Conservation (phyloP, 1,139 yeast genomes). For the Waltiozyma solani region DNA sequence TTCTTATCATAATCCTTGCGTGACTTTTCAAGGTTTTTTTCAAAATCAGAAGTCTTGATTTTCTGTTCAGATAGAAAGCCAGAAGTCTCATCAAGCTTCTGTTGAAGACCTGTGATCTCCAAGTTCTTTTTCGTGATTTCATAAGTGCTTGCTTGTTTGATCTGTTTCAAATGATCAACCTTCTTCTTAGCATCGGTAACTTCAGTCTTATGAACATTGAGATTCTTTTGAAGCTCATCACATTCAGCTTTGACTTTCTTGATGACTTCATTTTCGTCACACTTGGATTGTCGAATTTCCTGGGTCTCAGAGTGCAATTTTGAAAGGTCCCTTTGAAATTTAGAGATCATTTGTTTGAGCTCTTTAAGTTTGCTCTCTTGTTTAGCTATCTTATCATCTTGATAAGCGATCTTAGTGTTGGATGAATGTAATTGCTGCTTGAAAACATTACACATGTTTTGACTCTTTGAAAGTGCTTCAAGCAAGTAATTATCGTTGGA, state of each 20-base stretch:
- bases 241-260: conserved; percentile 8
- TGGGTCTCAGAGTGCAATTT: conserved; percentile 5
- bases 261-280: conserved; percentile 5
- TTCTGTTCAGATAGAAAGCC: conserved; percentile 19
- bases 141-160: conserved; percentile 11
- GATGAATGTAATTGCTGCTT: conserved; percentile 11
- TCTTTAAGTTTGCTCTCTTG: conserved; percentile 2
- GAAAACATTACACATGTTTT: conserved; percentile 11
- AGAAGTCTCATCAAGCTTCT: conserved; percentile 15
- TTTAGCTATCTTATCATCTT: conserved; percentile 7
- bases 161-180: conserved; percentile 15
- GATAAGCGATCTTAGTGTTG: conserved; percentile 7
- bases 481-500: conserved; percentile 5
- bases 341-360: conserved; percentile 6
- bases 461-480: conserved; percentile 18
- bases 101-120: conserved; percentile 13
- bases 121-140: conserved; percentile 16
- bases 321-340: conserved; percentile 6
- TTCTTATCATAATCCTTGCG: conserved; percentile 14
- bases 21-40: conserved; percentile 9
- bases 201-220: conserved; percentile 8
- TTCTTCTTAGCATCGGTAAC: conserved; percentile 10
- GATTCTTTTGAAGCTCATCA: not conserved
- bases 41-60: conserved; percentile 14
- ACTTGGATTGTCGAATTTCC: conserved; percentile 7